Conservation (phyloP, 768 basidiomycete genomes). For the Termitomyces titanicus region DNA sequence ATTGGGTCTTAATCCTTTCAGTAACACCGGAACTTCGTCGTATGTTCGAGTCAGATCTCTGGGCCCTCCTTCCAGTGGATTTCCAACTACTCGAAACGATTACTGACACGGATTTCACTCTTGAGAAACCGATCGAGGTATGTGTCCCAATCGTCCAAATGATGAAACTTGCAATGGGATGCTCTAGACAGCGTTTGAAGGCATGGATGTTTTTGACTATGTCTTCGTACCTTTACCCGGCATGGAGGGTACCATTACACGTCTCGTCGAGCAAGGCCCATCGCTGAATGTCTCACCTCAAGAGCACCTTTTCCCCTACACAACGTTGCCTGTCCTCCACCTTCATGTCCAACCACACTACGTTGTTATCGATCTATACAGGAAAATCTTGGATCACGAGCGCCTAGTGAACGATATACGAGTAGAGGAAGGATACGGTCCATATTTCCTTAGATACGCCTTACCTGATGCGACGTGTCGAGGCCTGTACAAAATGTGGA, state of each 20-base stretch:
- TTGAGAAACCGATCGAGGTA: neutral
- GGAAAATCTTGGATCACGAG: neutral
- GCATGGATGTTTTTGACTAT: neutral
- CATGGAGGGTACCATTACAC: neutral
- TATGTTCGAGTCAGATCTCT: neutral
- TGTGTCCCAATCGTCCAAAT: neutral
- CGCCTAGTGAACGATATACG: neutral
- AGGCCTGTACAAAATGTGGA: neutral
- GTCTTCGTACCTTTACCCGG: neutral
- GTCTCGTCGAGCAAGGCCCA: neutral
- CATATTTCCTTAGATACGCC: neutral
- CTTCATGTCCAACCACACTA: neutral
- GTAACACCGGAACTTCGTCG: neutral
- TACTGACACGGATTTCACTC: neutral
- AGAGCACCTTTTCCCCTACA: neutral
- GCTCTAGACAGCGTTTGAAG: neutral
- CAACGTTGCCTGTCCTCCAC: neutral
- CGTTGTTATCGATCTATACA: neutral
- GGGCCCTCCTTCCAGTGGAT: constrained; percentile 1
- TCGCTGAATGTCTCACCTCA: neutral
- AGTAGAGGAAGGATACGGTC: neutral
- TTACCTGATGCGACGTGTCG: neutral
- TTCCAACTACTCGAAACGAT: neutral
- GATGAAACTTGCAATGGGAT: neutral
- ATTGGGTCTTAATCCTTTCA: neutral